phyloP scores from a whole-genome alignment of 2,329 filamentous ascomycete species.

The Chaetomiaceae sp. region DNA sequence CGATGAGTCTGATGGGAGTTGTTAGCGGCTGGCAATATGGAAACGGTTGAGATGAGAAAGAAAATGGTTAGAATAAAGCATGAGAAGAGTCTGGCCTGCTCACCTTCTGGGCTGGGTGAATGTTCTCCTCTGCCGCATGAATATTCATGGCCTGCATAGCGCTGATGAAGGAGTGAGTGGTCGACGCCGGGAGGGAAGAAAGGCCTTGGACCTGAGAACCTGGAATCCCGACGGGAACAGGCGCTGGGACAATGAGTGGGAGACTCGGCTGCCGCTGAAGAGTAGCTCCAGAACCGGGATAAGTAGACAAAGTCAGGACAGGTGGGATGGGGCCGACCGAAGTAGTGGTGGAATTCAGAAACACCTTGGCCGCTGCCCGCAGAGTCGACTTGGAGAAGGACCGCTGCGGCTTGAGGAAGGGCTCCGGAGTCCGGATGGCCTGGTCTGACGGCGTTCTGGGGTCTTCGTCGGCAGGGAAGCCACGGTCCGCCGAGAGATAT shows the following conservation, averaged over 20 bases:
- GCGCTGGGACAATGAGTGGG: neutral
- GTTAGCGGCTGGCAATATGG: conserved; percentile 2
- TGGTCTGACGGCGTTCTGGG: neutral
- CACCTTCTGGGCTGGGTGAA: conserved; percentile 11
- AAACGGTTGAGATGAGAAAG: too few relatives aligned
- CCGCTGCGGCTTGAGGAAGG: neutral
- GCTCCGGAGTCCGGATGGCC: neutral
- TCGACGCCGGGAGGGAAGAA: neutral
- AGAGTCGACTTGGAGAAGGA: conserved; percentile 4
- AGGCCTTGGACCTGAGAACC: neutral
- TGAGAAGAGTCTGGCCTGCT: neutral
- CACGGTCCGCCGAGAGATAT: neutral
- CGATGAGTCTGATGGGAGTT: conserved; percentile 7
- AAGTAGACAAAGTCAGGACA: neutral
- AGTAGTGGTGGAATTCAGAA: neutral
- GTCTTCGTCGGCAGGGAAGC: neutral
- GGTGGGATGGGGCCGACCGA: neutral
- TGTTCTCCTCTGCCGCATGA: conserved; percentile 1
- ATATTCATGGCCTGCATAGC: conserved; percentile 1
- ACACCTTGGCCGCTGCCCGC: neutral
- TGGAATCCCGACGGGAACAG: neutral
- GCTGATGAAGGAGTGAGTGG: conserved; percentile 2
- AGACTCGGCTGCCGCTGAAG: neutral
- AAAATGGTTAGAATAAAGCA: neutral
- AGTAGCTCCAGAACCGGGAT: neutral